Evolutionary conservation across 129 eudicot genomes (phyloP).

Genomic region (Solidago caesia): DNA sequence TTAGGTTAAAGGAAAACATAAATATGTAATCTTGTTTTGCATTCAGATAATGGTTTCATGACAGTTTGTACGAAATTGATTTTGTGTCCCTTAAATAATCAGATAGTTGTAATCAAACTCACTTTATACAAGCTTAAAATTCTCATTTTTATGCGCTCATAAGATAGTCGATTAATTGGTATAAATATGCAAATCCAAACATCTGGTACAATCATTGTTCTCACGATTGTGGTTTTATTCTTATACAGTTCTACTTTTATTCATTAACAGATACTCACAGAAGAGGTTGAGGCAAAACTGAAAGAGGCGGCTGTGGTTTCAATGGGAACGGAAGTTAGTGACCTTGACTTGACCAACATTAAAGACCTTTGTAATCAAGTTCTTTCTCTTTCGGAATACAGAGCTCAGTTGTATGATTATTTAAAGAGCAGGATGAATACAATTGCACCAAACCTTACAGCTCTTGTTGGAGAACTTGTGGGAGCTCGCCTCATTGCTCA

Average conservation of each 20-base stretch:
- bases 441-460: slow-evolving; percentile 91
- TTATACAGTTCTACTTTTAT: background rate
- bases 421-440: slow-evolving; percentile 91
- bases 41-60: too few relatives aligned
- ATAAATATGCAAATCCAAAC: too few relatives aligned
- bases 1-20: too few relatives aligned
- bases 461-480: slow-evolving; percentile 97
- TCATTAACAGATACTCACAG: slow-evolving; percentile 54
- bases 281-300: slow-evolving; percentile 77
- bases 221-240: too few relatives aligned
- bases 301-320: slow-evolving; percentile 85
- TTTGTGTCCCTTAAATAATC: too few relatives aligned
- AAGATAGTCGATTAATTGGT: too few relatives aligned
- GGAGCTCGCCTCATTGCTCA: slow-evolving; percentile 95
- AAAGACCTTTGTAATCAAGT: slow-evolving; percentile 91
- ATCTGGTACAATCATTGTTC: too few relatives aligned
- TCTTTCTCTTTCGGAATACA: slow-evolving; percentile 75
- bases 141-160: too few relatives aligned
- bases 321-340: slow-evolving; percentile 99
- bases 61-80: too few relatives aligned
- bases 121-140: too few relatives aligned
- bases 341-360: slow-evolving; percentile 73
- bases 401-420: slow-evolving; percentile 89
- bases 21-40: too few relatives aligned
- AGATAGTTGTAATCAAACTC: too few relatives aligned